A percentile compares a stretch with the other conserved stretches of the same genome.
These are phyloP conservation scores for Chlamydomonas sphaeroides DNA, from an alignment of 139 green algal genomes.

Conservation along the genomic window DNA sequence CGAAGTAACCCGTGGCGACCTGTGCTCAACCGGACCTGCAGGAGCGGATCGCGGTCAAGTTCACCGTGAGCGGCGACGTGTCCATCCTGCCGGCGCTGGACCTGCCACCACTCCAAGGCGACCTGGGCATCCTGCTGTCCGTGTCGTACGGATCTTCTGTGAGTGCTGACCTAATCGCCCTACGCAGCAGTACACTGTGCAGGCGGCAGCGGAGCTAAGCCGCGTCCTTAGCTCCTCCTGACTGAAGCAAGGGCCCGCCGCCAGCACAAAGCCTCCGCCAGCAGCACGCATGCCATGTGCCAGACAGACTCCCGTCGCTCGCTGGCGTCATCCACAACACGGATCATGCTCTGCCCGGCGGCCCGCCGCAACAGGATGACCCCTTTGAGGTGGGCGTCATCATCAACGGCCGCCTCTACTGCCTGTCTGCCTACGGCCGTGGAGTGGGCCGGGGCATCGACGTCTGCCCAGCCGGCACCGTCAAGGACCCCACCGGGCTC, in stretches of 20 bases:
- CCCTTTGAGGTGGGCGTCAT: neutral
- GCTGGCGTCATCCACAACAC: neutral
- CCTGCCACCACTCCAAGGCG: neutral
- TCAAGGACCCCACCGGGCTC: neutral
- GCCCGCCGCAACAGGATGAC: neutral
- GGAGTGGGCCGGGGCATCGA: neutral
- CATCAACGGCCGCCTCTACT: constrained; percentile 9
- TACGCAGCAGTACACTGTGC: too few relatives aligned
- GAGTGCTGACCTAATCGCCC: neutral
- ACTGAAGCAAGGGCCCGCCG: too few relatives aligned
- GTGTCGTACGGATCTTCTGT: neutral
- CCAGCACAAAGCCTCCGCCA: too few relatives aligned
- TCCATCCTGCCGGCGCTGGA: neutral
- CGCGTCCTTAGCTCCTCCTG: too few relatives aligned
- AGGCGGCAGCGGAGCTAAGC: too few relatives aligned
- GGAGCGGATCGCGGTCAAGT: neutral
- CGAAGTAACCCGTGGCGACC: too few relatives aligned
- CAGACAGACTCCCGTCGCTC: neutral
- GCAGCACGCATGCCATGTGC: too few relatives aligned
- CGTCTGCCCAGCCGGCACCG: neutral
- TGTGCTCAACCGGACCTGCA: too few relatives aligned
- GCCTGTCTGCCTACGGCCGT: neutral
- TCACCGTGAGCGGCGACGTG: neutral
- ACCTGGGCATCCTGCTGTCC: neutral
- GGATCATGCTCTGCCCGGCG: neutral